Evolutionary conservation across 2,329 filamentous ascomycete species (phyloP).

Genomic region (Aspergillus pseudoviridinutans): DNA sequence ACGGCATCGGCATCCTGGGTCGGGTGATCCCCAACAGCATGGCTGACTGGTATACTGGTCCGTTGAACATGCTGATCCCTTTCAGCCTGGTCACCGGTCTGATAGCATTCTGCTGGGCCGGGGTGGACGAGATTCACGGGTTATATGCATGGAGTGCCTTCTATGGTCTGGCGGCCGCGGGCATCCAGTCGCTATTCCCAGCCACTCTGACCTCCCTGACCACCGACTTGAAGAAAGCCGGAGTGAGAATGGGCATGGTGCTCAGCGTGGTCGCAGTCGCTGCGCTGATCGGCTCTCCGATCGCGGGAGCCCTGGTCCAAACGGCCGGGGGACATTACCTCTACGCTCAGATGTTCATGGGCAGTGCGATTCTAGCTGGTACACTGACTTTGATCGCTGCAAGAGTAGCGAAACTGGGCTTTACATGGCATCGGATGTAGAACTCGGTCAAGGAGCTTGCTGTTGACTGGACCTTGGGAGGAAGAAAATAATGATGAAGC

Average conservation of each 20-base stretch:
- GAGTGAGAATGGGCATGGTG: conserved; percentile 56
- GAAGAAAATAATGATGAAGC: background rate
- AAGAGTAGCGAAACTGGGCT: conserved; percentile 37
- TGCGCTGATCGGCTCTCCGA: conserved; percentile 52
- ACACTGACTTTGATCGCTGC: conserved; percentile 39
- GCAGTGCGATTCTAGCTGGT: conserved; percentile 42
- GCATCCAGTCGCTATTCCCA: conserved; percentile 64
- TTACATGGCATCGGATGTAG: conserved; percentile 29
- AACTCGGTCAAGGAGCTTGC: background rate
- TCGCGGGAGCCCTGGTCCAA: conserved; percentile 51
- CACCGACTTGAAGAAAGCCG: conserved; percentile 50
- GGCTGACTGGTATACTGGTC: conserved; percentile 55
- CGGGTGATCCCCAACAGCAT: conserved; percentile 56
- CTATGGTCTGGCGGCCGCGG: conserved; percentile 62
- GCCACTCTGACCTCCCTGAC: conserved; percentile 56
- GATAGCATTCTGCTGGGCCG: conserved; percentile 55
- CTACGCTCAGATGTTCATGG: conserved; percentile 52
- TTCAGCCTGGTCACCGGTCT: conserved; percentile 41
- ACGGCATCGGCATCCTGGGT: conserved; percentile 57
- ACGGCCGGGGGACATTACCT: conserved; percentile 44
- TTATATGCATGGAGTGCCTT: conserved; percentile 61
- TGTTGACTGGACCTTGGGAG: background rate
- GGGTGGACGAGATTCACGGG: conserved; percentile 46
- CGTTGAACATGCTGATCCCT: conserved; percentile 59
- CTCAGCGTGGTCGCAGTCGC: conserved; percentile 53